Evolutionary conservation across 2,329 filamentous ascomycete species (phyloP).

Genomic region (Hirsutella minnesotensis): DNA sequence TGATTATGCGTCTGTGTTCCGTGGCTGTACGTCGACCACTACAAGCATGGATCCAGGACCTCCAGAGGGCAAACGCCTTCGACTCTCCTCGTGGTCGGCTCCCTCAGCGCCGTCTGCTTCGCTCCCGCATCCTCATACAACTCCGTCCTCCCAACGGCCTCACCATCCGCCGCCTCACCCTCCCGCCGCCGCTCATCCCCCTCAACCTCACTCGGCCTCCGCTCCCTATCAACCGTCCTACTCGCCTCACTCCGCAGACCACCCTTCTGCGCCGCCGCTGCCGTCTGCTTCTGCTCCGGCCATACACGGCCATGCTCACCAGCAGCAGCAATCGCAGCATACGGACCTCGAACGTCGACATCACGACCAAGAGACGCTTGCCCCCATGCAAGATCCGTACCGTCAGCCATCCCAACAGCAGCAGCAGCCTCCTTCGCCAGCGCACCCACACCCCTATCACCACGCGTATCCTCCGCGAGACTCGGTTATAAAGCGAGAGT

Average conservation of each 20-base stretch:
- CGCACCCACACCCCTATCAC: conserved; percentile 30
- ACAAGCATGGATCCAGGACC: conserved; percentile 48
- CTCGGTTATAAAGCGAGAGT: conserved; percentile 44
- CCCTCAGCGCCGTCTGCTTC: conserved; percentile 35
- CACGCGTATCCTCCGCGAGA: conserved; percentile 36
- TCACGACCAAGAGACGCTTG: conserved; percentile 43
- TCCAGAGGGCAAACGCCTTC: conserved; percentile 48
- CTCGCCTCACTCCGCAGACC: conserved; percentile 19
- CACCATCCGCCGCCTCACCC: conserved; percentile 14
- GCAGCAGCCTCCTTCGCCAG: conserved; percentile 27
- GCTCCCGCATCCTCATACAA: conserved; percentile 31
- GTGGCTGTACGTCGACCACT: conserved; percentile 21
- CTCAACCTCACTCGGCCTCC: conserved; percentile 19
- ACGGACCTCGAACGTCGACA: conserved; percentile 40
- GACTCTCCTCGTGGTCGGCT: conserved; percentile 38
- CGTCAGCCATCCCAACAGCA: conserved; percentile 16
- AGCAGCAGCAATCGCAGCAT: conserved; percentile 23
- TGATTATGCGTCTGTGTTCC: conserved; percentile 23
- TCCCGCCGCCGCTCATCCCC: conserved; percentile 9
- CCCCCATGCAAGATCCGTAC: conserved; percentile 43
- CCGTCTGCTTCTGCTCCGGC: conserved; percentile 10
- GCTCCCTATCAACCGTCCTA: conserved; percentile 30
- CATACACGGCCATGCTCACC: conserved; percentile 17
- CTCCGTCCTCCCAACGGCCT: conserved; percentile 16
- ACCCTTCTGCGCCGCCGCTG: conserved; percentile 12